A percentile compares a stretch with the other conserved stretches of the same genome.
Conservation (phyloP, 2,329 filamentous ascomycete genomes). For the Orbilia blumenaviensis region DNA sequence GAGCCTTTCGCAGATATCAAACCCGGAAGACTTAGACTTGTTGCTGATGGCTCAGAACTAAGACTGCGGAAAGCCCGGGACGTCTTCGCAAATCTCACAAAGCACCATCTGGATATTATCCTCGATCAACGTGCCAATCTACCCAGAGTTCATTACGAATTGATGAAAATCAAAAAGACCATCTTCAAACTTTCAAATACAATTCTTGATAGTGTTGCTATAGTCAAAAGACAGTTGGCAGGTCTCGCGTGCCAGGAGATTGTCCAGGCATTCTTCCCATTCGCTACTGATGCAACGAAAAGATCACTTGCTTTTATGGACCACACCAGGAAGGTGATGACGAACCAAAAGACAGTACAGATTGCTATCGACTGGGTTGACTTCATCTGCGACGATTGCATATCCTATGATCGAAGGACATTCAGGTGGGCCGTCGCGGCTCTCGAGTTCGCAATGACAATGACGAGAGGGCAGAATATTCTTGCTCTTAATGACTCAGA, state of each 20-base stretch:
- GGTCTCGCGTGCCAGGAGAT: slow-evolving; percentile 91
- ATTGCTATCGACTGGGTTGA: slow-evolving; percentile 95
- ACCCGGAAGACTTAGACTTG: slow-evolving; percentile 82
- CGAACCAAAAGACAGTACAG: slow-evolving; percentile 93
- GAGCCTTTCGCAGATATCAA: slow-evolving; percentile 86
- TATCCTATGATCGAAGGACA: slow-evolving; percentile 90
- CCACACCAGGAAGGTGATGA: slow-evolving; percentile 92
- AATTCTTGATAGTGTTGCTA: slow-evolving; percentile 98
- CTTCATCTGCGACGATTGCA: slow-evolving; percentile 96
- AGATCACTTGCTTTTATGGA: slow-evolving; percentile 95
- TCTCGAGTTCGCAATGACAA: slow-evolving; percentile 95
- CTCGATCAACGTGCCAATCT: slow-evolving; percentile 94
- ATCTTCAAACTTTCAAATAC: slow-evolving; percentile 96
- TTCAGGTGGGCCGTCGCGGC: slow-evolving; percentile 97
- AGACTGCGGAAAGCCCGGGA: slow-evolving; percentile 80
- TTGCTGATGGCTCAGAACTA: slow-evolving; percentile 84
- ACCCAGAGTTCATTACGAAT: slow-evolving; percentile 85
- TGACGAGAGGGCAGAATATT: slow-evolving; percentile 93
- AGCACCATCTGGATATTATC: slow-evolving; percentile 84
- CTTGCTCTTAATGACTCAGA: slow-evolving; percentile 88
- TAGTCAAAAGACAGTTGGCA: slow-evolving; percentile 83
- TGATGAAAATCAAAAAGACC: slow-evolving; percentile 94
- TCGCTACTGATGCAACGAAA: slow-evolving; percentile 98
- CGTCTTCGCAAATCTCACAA: slow-evolving; percentile 79
- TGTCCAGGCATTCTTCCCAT: slow-evolving; percentile 97